phyloP scores from a whole-genome alignment of 2,329 filamentous ascomycete genomes.

The Xylariaceae sp. region DNA sequence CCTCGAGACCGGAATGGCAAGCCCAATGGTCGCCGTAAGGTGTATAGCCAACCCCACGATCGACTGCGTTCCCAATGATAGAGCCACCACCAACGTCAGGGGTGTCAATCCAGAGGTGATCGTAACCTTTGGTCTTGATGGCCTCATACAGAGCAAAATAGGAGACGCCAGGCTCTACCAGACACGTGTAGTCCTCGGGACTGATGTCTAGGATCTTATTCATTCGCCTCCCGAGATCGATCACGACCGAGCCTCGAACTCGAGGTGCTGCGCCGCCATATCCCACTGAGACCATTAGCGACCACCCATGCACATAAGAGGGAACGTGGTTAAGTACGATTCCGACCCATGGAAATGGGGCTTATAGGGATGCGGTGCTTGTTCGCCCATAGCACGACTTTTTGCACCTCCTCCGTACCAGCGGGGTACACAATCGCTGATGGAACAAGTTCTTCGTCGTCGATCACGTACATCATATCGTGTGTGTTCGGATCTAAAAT shows the following conservation, averaged over 20 bases:
- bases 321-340: constrained; percentile 17
- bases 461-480: constrained; percentile 37
- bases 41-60: constrained; percentile 43
- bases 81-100: constrained; percentile 40
- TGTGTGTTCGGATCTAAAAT: constrained; percentile 35
- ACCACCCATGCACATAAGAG: background rate
- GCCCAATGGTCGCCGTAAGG: constrained; percentile 40
- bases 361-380: constrained; percentile 23
- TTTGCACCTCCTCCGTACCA: constrained; percentile 28
- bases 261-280: constrained; percentile 52
- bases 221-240: constrained; percentile 51
- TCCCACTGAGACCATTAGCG: constrained; percentile 29
- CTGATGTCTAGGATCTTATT: constrained; percentile 48
- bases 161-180: constrained; percentile 53
- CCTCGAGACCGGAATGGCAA: constrained; percentile 37
- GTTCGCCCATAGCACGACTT: constrained; percentile 28
- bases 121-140: constrained; percentile 33
- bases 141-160: constrained; percentile 46
- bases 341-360: constrained; percentile 26
- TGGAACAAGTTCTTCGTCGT: constrained; percentile 41
- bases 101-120: constrained; percentile 39
- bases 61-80: constrained; percentile 41
- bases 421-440: constrained; percentile 36
- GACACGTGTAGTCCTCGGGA: constrained; percentile 41
- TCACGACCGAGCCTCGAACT: constrained; percentile 44